A percentile compares a stretch with the other conserved stretches of the same genome.
phyloP scores from a whole-genome alignment of 495 filamentous ascomycete genomes.

The Lichenothelia convexa region DNA sequence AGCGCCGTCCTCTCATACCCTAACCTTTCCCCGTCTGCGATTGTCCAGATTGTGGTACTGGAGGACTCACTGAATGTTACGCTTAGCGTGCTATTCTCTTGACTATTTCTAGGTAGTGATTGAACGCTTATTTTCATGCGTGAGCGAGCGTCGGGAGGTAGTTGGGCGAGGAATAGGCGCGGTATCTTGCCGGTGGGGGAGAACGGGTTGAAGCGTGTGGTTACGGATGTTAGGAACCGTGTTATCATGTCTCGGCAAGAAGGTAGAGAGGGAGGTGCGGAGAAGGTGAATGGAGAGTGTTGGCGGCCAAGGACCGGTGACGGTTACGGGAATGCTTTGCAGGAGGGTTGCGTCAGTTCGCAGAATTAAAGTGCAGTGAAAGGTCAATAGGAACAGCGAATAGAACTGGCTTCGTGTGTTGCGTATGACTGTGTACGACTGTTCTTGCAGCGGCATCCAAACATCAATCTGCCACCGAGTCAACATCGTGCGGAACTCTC shows the following conservation, averaged over 20 bases:
- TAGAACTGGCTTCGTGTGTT: too few relatives aligned
- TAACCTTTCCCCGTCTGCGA: too few relatives aligned
- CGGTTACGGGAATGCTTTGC: not conserved
- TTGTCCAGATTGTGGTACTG: too few relatives aligned
- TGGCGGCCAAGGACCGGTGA: not conserved
- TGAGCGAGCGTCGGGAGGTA: constrained; percentile 62
- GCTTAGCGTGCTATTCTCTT: constrained; percentile 39
- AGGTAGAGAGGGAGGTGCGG: constrained; percentile 5
- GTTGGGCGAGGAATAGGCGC: constrained; percentile 65
- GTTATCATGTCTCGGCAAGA: constrained; percentile 91
- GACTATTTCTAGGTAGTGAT: constrained; percentile 45
- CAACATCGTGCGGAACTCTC: too few relatives aligned
- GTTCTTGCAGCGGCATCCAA: too few relatives aligned
- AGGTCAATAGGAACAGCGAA: too few relatives aligned
- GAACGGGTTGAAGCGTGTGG: constrained; percentile 86
- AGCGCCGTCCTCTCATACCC: too few relatives aligned
- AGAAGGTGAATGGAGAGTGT: not conserved
- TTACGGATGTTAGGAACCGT: constrained; percentile 64
- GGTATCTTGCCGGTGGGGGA: constrained; percentile 50
- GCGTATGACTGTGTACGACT: too few relatives aligned
- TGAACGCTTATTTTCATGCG: constrained; percentile 64
- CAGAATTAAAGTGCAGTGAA: too few relatives aligned
- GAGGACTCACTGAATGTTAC: constrained; percentile 73
- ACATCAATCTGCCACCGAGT: too few relatives aligned
- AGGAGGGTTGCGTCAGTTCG: too few relatives aligned